Conservation (phyloP, 2,329 filamentous ascomycete genomes). For the Allantophomopsis lycopodina region DNA sequence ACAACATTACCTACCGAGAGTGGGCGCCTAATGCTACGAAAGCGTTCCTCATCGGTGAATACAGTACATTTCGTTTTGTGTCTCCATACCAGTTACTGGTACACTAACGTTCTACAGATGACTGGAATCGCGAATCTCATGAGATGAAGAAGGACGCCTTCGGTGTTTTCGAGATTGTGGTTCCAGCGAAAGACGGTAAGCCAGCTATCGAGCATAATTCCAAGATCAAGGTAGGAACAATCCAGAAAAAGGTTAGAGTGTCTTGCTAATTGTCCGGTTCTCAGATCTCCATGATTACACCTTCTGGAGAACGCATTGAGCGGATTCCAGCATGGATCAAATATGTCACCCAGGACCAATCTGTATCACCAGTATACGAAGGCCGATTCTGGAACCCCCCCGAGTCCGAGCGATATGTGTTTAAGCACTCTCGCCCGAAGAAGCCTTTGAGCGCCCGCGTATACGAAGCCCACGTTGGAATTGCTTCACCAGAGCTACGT, state of each 20-base stretch:
- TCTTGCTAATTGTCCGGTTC: neutral
- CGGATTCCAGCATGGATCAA: constrained; percentile 94
- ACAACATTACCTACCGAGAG: constrained; percentile 83
- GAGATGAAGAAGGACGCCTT: constrained; percentile 78
- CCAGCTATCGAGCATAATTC: constrained; percentile 82
- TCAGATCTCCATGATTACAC: constrained; percentile 73
- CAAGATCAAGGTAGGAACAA: constrained; percentile 67
- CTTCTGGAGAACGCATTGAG: constrained; percentile 69
- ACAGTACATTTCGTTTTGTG: constrained; percentile 44
- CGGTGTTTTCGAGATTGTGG: constrained; percentile 72
- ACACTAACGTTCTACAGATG: constrained; percentile 38
- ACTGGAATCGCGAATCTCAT: constrained; percentile 73
- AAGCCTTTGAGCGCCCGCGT: constrained; percentile 81
- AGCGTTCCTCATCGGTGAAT: constrained; percentile 85
- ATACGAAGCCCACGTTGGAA: constrained; percentile 98
- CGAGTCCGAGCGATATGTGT: constrained; percentile 58
- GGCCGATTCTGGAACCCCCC: constrained; percentile 96
- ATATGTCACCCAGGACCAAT: constrained; percentile 87
- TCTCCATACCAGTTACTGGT: constrained; percentile 3
- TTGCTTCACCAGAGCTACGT: constrained; percentile 78
- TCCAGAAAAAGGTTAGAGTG: too few relatives aligned
- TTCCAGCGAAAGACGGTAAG: constrained; percentile 62
- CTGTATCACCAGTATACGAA: constrained; percentile 84
- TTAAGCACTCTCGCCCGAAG: constrained; percentile 70
- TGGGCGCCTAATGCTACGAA: constrained; percentile 86